Evolutionary conservation across 2,329 filamentous ascomycete genomes (phyloP).

Genomic region (Aureobasidium leucospermi): DNA sequence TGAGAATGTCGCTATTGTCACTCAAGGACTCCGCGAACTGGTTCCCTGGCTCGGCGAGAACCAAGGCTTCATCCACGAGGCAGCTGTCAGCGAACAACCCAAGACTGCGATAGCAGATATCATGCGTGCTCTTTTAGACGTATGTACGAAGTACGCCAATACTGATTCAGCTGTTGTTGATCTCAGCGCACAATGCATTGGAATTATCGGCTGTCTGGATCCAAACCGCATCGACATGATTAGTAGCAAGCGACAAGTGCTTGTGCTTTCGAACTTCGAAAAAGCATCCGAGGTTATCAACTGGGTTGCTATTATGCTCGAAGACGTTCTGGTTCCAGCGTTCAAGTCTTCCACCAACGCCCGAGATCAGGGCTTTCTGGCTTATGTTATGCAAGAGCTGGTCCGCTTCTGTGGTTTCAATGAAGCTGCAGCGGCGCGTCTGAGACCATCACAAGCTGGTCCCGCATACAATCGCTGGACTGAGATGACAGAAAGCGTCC

Average conservation of each 20-base stretch:
- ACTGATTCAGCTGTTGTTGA: slow-evolving; percentile 59
- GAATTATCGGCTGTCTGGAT: slow-evolving; percentile 84
- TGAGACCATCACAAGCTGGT: slow-evolving; percentile 48
- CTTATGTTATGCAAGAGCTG: slow-evolving; percentile 90
- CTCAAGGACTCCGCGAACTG: slow-evolving; percentile 73
- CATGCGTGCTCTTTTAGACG: slow-evolving; percentile 74
- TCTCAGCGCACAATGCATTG: slow-evolving; percentile 74
- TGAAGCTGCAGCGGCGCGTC: slow-evolving; percentile 44
- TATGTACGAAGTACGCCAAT: slow-evolving; percentile 70
- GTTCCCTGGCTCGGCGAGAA: slow-evolving; percentile 63
- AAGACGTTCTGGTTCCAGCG: slow-evolving; percentile 81
- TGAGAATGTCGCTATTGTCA: slow-evolving; percentile 79
- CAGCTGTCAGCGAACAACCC: slow-evolving; percentile 75
- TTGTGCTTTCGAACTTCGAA: slow-evolving; percentile 82
- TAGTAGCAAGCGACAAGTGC: slow-evolving; percentile 71
- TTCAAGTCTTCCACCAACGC: slow-evolving; percentile 89
- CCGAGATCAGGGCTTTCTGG: slow-evolving; percentile 80
- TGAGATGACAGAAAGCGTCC: slow-evolving; percentile 65
- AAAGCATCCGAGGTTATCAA: slow-evolving; percentile 69
- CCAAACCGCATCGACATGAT: slow-evolving; percentile 79
- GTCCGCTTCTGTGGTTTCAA: slow-evolving; percentile 70
- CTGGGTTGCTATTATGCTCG: slow-evolving; percentile 77
- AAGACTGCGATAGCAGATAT: slow-evolving; percentile 65
- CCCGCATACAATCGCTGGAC: slow-evolving; percentile 68
- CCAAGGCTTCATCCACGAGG: slow-evolving; percentile 71